These are phyloP conservation scores for Solanum piurae DNA, from an alignment of 257 asterid species.

Conservation along the genomic window DNA sequence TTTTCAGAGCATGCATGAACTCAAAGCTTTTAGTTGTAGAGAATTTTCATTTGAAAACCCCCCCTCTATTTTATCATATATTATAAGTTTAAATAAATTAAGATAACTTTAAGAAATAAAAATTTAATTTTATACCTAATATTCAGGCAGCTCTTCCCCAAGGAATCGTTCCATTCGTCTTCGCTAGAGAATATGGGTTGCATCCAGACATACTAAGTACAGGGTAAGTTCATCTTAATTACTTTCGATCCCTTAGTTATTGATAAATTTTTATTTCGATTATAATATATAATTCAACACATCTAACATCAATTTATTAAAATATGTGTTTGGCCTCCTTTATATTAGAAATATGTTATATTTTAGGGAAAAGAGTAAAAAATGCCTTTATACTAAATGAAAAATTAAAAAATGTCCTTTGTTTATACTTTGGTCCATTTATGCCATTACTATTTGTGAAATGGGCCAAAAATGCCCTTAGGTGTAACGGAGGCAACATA, in stretches of 20 bases:
- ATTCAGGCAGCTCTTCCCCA: conserved; percentile 71
- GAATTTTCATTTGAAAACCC: neutral
- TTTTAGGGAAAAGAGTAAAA: no score
- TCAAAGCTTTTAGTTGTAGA: neutral
- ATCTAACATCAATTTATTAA: neutral
- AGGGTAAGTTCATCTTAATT: conserved; percentile 24
- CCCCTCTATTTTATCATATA: no score
- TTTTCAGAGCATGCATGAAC: neutral
- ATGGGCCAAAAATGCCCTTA: no score
- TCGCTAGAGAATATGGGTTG: conserved; percentile 56
- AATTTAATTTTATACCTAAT: neutral
- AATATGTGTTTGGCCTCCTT: neutral
- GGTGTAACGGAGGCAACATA: no score
- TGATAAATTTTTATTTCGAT: neutral
- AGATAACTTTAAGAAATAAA: neutral
- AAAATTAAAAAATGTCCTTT: no score
- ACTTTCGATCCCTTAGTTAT: neutral
- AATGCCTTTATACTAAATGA: no score
- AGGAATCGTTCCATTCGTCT: conserved; percentile 55
- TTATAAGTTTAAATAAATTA: no score
- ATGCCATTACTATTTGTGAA: no score
- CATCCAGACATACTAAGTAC: conserved; percentile 63
- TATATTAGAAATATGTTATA: neutral
- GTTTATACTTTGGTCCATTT: no score
- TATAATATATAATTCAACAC: neutral